Evolutionary conservation across 768 basidiomycete species (phyloP).

Genomic region (Tricholoma matsutake): DNA sequence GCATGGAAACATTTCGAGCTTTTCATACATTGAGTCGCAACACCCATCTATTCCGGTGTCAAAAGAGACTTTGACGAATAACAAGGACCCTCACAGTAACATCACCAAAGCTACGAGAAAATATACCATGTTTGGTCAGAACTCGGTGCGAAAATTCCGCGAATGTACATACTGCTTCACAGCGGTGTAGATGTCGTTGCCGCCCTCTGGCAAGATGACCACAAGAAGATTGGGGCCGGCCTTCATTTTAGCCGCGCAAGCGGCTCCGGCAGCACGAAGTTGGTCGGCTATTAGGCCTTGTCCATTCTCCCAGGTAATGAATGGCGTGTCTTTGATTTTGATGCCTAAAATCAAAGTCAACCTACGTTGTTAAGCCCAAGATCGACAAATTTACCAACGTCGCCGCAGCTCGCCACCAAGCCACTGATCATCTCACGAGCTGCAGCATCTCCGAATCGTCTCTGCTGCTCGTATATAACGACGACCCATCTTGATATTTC

Average conservation of each 20-base stretch:
- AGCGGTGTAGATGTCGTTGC: slow-evolving; percentile 71
- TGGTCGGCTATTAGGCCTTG: slow-evolving; percentile 54
- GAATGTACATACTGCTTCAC: slow-evolving; percentile 66
- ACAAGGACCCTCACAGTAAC: slow-evolving; percentile 38
- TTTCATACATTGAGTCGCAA: slow-evolving; percentile 80
- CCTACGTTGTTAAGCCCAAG: not conserved
- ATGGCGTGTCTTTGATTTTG: slow-evolving; percentile 39
- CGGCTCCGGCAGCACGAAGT: slow-evolving; percentile 47
- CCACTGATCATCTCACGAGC: slow-evolving; percentile 55
- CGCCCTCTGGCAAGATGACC: slow-evolving; percentile 68
- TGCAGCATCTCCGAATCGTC: slow-evolving; percentile 48
- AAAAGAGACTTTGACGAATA: not conserved
- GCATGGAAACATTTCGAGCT: slow-evolving; percentile 61
- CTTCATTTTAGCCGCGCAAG: slow-evolving; percentile 36
- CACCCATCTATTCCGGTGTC: slow-evolving; percentile 47
- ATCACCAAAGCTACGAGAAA: slow-evolving; percentile 64
- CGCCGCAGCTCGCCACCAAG: slow-evolving; percentile 43
- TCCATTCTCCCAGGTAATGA: slow-evolving; percentile 54
- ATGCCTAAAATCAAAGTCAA: slow-evolving; percentile 49
- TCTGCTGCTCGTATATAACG: slow-evolving; percentile 60
- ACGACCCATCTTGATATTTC: slow-evolving; percentile 58
- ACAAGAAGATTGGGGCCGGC: slow-evolving; percentile 58
- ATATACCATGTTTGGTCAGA: not conserved
- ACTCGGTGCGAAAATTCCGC: not conserved
- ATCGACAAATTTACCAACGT: slow-evolving; percentile 47